Evolutionary conservation across 108 stramenopile species (phyloP), one percentile per base, ranked within the genome.

Genomic region (Cafeteria roenbergensis): DNA sequence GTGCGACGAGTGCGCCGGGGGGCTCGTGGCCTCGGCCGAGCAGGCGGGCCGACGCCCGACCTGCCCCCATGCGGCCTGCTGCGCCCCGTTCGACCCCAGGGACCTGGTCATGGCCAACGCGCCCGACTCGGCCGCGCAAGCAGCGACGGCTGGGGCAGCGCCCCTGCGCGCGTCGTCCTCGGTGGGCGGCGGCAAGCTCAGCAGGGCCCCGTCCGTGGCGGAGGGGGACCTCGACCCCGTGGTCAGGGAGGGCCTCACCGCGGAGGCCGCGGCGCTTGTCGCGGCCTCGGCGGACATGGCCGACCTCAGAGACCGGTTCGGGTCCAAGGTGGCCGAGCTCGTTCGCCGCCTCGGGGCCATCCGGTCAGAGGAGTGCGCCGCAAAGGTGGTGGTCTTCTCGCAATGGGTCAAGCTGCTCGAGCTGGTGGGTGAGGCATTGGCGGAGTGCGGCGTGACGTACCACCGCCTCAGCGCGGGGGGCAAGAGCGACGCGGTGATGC

Each of bases 301-400:
- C n/a, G n/a, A n/a, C n/a, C n/a, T n/a, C n/a, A n/a, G n/a, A n/a
- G n/a, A n/a, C n/a, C n/a, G n/a, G n/a, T n/a, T n/a, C n/a, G n/a
- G n/a, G n/a, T n/a, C n/a, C n/a, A 53, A 53, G 20, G 37, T 54
- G 1, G 35, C 35, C 27, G 57, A 71, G 30, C 37, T 57, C 14
- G 53, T n/a, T 37, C 21, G 54, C 17, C 24, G 37, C 36, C 38
- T 32, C 0, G 28, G 78, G 53, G 51, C 28, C 0, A 76, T 78
- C 50, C 57, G 52, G 0, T 71, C 61, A 51, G 77, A 77, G 58
- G 62, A 79, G 22, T 21, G 54, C 21, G 59, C 22, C 12, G 65
- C 73, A 35, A 77, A 79, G 56, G 38, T 38, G 22, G 68, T 84
- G 28, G 73, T 84, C 1, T 84, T 80, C 55, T 76, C 78, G 54